phyloP scores from a whole-genome alignment of 2,329 filamentous ascomycete species.

The Ophiostoma montium region DNA sequence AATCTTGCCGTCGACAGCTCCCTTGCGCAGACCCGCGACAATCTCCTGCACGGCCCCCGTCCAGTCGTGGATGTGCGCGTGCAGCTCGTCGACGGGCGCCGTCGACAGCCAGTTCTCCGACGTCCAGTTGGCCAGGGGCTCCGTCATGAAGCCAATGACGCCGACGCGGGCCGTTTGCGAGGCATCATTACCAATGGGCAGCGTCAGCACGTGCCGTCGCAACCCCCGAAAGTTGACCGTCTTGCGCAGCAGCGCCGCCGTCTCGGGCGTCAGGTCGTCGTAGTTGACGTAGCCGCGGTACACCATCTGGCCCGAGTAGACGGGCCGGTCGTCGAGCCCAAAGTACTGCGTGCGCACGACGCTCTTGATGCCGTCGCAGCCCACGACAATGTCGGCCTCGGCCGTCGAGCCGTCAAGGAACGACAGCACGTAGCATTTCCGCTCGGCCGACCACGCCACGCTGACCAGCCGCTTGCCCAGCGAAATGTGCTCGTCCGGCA shows the following conservation, averaged over 20 bases:
- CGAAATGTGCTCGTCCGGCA: conserved; percentile 3
- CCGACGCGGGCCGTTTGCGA: conserved; percentile 18
- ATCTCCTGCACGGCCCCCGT: conserved; percentile 24
- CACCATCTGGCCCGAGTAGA: conserved; percentile 44
- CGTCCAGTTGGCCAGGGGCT: conserved; percentile 14
- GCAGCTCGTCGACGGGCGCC: conserved; percentile 26
- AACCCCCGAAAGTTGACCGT: conserved; percentile 32
- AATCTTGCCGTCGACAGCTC: conserved; percentile 12
- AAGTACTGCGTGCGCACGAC: conserved; percentile 38
- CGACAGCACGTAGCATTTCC: conserved; percentile 8
- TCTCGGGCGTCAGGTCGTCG: conserved; percentile 9
- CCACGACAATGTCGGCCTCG: conserved; percentile 32
- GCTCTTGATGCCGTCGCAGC: conserved; percentile 52
- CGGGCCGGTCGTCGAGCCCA: conserved; percentile 27
- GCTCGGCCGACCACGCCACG: conserved; percentile 2
- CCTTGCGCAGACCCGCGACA: conserved; percentile 31
- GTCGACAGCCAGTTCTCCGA: conserved; percentile 18
- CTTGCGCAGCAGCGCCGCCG: conserved; percentile 37
- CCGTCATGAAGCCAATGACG: conserved; percentile 21
- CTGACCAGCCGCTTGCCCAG: conserved; percentile 8
- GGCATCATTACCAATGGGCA: conserved; percentile 23
- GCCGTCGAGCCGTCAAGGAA: conserved; percentile 19
- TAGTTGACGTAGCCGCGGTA: conserved; percentile 34
- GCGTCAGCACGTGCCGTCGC: conserved; percentile 23
- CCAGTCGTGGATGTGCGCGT: conserved; percentile 28